A percentile compares a stretch with the other conserved stretches of the same genome.
Conservation (phyloP, 2,329 filamentous ascomycete species). For the Apiospora aurea region DNA sequence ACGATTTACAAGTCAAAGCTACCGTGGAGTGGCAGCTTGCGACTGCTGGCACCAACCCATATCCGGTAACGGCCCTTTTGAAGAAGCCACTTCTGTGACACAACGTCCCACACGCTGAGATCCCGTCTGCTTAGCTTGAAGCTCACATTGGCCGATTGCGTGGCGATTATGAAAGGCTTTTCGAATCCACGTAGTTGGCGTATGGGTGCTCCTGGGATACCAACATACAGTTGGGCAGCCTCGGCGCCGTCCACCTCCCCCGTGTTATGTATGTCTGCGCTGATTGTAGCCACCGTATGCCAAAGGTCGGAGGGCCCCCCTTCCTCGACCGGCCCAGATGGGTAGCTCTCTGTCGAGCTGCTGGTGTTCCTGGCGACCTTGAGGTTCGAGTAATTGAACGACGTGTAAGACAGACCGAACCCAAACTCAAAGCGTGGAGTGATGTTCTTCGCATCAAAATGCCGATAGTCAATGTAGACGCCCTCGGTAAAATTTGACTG, state of each 20-base stretch:
- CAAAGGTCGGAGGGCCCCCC: constrained; percentile 57
- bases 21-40: constrained; percentile 50
- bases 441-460: constrained; percentile 58
- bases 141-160: constrained; percentile 50
- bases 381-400: constrained; percentile 56
- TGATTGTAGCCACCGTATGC: constrained; percentile 51
- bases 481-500: constrained; percentile 61
- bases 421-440: constrained; percentile 62
- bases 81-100: constrained; percentile 66
- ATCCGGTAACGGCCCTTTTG: constrained; percentile 52
- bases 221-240: constrained; percentile 57
- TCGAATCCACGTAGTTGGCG: constrained; percentile 72
- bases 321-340: constrained; percentile 47
- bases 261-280: constrained; percentile 50
- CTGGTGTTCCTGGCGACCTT: constrained; percentile 41
- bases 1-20: constrained; percentile 36
- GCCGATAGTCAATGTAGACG: constrained; percentile 60
- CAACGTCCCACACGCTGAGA: constrained; percentile 70
- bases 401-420: constrained; percentile 63
- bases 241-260: constrained; percentile 53
- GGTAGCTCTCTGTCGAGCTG: constrained; percentile 41
- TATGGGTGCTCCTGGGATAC: constrained; percentile 54
- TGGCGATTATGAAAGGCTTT: constrained; percentile 60
- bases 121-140: constrained; percentile 68
- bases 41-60: constrained; percentile 56